phyloP scores from a whole-genome alignment of 352 stramenopile species.

The Phytopythium vexans region DNA sequence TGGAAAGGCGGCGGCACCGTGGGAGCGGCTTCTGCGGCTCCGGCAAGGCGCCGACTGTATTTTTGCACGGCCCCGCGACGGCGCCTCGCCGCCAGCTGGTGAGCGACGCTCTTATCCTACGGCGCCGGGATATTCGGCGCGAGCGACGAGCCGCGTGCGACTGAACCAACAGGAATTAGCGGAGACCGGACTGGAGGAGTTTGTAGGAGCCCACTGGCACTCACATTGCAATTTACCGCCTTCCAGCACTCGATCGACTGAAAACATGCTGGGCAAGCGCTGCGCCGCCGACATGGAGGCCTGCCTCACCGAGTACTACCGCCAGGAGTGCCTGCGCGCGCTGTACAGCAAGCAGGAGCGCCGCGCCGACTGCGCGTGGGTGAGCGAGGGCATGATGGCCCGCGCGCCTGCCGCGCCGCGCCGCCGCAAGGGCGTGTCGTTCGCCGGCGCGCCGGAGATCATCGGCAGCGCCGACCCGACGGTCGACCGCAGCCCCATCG shows the following conservation, averaged over 20 bases:
- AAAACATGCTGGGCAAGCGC: conserved; percentile 67
- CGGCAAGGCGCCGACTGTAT: conserved; percentile 15
- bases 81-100: neutral
- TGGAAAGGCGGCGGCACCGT: conserved; percentile 27
- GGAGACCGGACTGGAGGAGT: neutral
- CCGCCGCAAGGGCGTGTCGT: conserved; percentile 64
- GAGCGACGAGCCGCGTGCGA: neutral
- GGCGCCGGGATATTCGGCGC: conserved; percentile 7
- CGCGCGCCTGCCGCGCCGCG: conserved; percentile 18
- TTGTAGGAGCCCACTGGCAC: neutral
- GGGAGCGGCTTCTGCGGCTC: conserved; percentile 3
- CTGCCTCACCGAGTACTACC: conserved; percentile 80
- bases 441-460: conserved; percentile 55
- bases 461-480: conserved; percentile 66
- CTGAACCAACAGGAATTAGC: neutral
- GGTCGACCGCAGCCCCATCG: conserved; percentile 72
- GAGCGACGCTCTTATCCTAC: neutral
- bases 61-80: conserved; percentile 5
- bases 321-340: conserved; percentile 71
- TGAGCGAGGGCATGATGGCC: conserved; percentile 49
- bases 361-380: conserved; percentile 38
- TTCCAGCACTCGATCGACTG: conserved; percentile 11
- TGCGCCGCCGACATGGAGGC: conserved; percentile 67
- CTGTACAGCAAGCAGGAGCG: conserved; percentile 67
- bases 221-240: conserved; percentile 43